Base-by-base conservation (phyloP, 2,329 filamentous ascomycete species). In the Aspergillus floridensis region DNA sequence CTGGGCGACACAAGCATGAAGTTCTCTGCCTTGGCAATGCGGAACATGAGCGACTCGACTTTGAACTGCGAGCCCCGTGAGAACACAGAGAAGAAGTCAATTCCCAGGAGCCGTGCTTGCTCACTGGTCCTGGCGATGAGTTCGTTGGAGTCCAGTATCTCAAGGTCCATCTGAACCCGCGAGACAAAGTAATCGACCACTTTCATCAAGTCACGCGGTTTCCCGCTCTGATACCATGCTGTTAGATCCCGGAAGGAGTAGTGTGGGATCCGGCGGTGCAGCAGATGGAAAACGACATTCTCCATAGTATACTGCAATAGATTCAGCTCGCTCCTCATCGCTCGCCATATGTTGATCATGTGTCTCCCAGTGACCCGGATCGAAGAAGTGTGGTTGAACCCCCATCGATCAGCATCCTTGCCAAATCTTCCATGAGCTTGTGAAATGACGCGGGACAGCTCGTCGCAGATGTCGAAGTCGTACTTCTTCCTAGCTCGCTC, bases 31-130 rank as follows among this genome's bases (percentile, higher is more conserved):
- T 99, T 99, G 48, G 95, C 93, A 66, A 99, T 97, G 48, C 95
- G 87, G 70, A 98, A 97, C 95, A 99, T 98, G 68, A 97, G 88
- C 1, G 93, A 97, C 76, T 99, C 95, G 46, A 99, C 95, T 74
- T 99, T 99, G 83, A 96, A 98, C 72, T 99, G 95, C 0, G 93
- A 98, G 16, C 95, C 95, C 57, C 95, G 86, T 5, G 91, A 93
- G 70, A 97, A 95, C 57, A 99, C 95, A 0, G 93, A 96, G 74
- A 93, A 96, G 78, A 99, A 99, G 76, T 99, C 95, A 0, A 98
- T 90, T 0, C 95, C 95, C 3, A 99, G 82, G 11, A 99, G 80
- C 11, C 95, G 88, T 8, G 95, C 95, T 75, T 99, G 95, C 74
- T 99, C 95, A 67, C 92, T 96, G 0, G 92, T 98, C 56, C 93